These are phyloP conservation scores for Gentiana straminea DNA, from an alignment of 257 asterid genomes.

Conservation along the genomic window DNA sequence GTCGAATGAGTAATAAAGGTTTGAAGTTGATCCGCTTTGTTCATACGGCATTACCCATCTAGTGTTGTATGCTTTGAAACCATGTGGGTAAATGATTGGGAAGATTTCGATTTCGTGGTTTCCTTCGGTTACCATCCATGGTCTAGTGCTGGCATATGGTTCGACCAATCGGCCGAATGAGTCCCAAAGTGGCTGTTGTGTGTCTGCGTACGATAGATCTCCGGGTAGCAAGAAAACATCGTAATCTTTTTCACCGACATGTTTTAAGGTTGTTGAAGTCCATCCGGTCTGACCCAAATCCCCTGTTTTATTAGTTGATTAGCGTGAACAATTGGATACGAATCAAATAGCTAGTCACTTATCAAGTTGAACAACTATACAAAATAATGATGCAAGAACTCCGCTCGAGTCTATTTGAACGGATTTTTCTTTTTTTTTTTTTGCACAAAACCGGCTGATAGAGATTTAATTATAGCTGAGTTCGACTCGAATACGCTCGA, in stretches of 20 bases:
- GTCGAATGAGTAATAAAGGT: conserved; percentile 66
- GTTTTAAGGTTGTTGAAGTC: conserved; percentile 63
- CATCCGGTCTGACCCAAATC: conserved; percentile 88
- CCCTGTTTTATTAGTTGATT: conserved; percentile 20
- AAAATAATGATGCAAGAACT: no score
- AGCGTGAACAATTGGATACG: no score
- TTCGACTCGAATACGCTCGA: no score
- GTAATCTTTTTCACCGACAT: conserved; percentile 43
- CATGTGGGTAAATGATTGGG: conserved; percentile 44
- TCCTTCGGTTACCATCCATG: conserved; percentile 91
- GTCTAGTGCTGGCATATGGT: conserved; percentile 55
- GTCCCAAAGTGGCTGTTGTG: conserved; percentile 74
- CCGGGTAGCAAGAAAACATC: conserved; percentile 72
- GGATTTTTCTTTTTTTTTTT: no score
- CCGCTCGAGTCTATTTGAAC: no score
- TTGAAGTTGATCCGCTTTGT: conserved; percentile 51
- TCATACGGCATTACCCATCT: conserved; percentile 72
- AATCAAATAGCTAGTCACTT: no score
- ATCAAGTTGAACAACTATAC: no score
- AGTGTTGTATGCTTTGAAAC: conserved; percentile 63
- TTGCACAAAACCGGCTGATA: no score
- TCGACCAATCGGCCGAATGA: conserved; percentile 73
- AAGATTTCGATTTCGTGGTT: conserved; percentile 71
- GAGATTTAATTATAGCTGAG: no score
- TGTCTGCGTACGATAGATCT: conserved; percentile 76